Evolutionary conservation across 1,139 yeast genomes (phyloP).

Genomic region (Taphrina confusa): DNA sequence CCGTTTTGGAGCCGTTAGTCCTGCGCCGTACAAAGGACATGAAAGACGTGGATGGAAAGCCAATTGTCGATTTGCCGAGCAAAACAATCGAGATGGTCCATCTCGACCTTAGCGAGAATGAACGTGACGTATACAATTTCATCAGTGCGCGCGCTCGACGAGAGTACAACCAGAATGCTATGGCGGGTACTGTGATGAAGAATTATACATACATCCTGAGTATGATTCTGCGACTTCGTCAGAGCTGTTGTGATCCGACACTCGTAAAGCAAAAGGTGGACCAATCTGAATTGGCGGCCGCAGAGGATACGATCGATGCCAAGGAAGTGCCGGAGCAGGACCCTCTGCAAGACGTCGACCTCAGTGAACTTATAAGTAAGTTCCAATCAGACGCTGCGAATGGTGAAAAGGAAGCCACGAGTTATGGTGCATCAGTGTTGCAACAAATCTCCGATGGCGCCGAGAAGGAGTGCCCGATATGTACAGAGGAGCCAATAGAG

Average conservation of each 20-base stretch:
- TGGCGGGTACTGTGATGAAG: constrained; percentile 67
- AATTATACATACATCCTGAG: constrained; percentile 78
- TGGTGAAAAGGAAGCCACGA: constrained; percentile 41
- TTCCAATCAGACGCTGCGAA: constrained; percentile 39
- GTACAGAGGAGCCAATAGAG: constrained; percentile 64
- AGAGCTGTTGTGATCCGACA: constrained; percentile 79
- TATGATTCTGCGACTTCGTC: constrained; percentile 79
- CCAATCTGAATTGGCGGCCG: constrained; percentile 35
- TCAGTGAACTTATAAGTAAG: constrained; percentile 42
- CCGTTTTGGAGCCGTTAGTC: constrained; percentile 79
- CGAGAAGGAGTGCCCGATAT: constrained; percentile 80
- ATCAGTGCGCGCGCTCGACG: constrained; percentile 68
- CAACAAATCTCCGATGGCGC: constrained; percentile 47
- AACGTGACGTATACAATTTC: constrained; percentile 66
- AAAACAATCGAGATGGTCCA: constrained; percentile 71
- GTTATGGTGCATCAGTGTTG: constrained; percentile 49
- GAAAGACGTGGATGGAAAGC: constrained; percentile 71
- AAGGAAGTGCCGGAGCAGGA: constrained; percentile 31
- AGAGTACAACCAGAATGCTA: constrained; percentile 65
- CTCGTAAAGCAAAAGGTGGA: constrained; percentile 44
- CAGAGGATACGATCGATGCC: constrained; percentile 27
- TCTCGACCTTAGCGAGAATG: constrained; percentile 66
- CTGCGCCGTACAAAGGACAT: constrained; percentile 84
- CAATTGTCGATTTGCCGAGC: constrained; percentile 73
- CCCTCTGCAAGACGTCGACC: constrained; percentile 41